Conservation (phyloP, 2,329 filamentous ascomycete species). For the Monosporascus sp. region DNA sequence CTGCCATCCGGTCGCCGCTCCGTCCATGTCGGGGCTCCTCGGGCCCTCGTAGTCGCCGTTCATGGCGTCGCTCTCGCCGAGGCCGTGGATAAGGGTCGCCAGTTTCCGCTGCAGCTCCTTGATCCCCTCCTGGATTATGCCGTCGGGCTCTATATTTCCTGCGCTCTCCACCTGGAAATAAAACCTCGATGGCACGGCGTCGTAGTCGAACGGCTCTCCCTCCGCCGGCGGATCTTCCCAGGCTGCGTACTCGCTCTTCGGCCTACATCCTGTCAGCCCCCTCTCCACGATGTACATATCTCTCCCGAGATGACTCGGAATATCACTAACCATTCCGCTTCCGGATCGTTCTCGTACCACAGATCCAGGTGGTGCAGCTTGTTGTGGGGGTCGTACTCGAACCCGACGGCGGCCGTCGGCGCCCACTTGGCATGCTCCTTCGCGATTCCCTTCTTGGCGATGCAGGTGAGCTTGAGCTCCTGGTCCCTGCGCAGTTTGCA, state of each 20-base stretch:
- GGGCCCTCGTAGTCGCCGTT: slow-evolving; percentile 59
- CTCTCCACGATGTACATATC: neutral
- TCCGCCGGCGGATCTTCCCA: slow-evolving; percentile 77
- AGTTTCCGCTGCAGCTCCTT: slow-evolving; percentile 86
- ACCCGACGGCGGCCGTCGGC: slow-evolving; percentile 84
- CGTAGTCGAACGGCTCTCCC: slow-evolving; percentile 85
- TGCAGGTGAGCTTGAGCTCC: slow-evolving; percentile 83
- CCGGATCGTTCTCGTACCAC: slow-evolving; percentile 86
- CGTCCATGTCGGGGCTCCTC: slow-evolving; percentile 61
- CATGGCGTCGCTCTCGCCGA: slow-evolving; percentile 50
- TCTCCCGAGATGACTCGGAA: neutral
- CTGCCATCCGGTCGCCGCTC: slow-evolving; percentile 46
- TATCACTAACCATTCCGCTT: slow-evolving; percentile 71
- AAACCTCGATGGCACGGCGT: slow-evolving; percentile 77
- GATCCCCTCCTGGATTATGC: slow-evolving; percentile 84
- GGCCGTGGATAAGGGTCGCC: slow-evolving; percentile 66
- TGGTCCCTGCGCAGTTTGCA: slow-evolving; percentile 87
- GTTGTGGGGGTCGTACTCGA: slow-evolving; percentile 98
- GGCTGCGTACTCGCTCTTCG: slow-evolving; percentile 71
- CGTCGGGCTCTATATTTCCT: slow-evolving; percentile 82
- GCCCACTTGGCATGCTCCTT: slow-evolving; percentile 99
- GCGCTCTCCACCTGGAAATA: slow-evolving; percentile 92
- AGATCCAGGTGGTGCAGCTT: slow-evolving; percentile 87
- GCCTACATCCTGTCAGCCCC: slow-evolving; percentile 48
- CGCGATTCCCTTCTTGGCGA: slow-evolving; percentile 96